Conservation (phyloP, 148 eudicot genomes). For the Camellia lanceoleosa region DNA sequence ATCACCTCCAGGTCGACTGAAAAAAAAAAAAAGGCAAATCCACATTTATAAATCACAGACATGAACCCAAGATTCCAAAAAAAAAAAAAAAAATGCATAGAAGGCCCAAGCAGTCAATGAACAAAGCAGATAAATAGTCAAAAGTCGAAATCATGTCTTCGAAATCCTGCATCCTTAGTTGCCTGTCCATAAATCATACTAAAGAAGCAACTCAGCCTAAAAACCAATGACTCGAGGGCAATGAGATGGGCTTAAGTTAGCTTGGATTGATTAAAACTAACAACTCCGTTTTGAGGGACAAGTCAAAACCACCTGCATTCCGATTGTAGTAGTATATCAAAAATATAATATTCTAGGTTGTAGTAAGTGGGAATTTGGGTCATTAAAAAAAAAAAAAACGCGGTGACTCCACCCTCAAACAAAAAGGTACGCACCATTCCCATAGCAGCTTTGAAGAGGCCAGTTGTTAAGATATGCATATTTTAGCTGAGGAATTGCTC, state of each 20-base stretch:
- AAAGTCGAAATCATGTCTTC: background rate
- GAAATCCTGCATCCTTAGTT: background rate
- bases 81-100: background rate
- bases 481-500: too few relatives aligned
- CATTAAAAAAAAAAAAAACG: too few relatives aligned
- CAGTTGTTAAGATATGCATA: background rate
- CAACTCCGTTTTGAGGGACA: background rate
- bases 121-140: slow-evolving; percentile 1
- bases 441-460: background rate
- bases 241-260: background rate
- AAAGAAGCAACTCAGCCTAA: background rate
- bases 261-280: background rate
- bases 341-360: too few relatives aligned
- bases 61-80: background rate
- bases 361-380: too few relatives aligned
- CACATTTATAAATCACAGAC: slow-evolving; percentile 3
- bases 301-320: background rate
- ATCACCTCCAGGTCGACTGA: slow-evolving; percentile 75
- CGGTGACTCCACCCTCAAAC: background rate
- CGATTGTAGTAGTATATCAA: background rate
- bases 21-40: slow-evolving; percentile 17
- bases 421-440: background rate
- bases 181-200: background rate
- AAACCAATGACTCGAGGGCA: background rate
- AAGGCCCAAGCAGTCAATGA: background rate